Evolutionary conservation across 345 rosid species (phyloP).

Genomic region (Pseudoturritis turrita): DNA sequence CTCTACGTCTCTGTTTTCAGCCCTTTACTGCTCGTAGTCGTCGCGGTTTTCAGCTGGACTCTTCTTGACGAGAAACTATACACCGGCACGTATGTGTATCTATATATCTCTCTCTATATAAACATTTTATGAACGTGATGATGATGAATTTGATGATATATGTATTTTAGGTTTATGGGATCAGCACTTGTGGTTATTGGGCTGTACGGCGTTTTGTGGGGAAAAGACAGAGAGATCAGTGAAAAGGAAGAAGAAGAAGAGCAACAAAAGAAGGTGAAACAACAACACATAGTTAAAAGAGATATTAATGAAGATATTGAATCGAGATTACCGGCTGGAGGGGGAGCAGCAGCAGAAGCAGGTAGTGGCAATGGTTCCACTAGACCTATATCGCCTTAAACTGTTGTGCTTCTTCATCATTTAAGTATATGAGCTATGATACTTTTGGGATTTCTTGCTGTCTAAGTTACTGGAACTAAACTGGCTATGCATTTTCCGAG

Average conservation of each 20-base stretch:
- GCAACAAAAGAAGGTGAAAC: conserved; percentile 6
- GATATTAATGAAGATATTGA: conserved; percentile 26
- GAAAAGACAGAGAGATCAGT: conserved; percentile 61
- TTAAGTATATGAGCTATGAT: conserved; percentile 10
- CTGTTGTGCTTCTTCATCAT: not conserved
- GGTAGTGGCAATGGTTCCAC: conserved; percentile 15
- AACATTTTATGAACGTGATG: not conserved
- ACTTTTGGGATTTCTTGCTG: conserved; percentile 6
- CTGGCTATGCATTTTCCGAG: conserved; percentile 8
- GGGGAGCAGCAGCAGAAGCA: not conserved
- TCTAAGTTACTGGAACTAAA: conserved; percentile 1
- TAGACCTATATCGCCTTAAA: conserved; percentile 12
- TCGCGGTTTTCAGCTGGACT: conserved; percentile 78
- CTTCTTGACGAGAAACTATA: conserved; percentile 72
- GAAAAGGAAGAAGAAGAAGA: conserved; percentile 7
- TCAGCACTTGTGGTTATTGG: conserved; percentile 69
- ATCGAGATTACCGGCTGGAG: conserved; percentile 13
- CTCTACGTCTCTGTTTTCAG: conserved; percentile 87
- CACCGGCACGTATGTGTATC: conserved; percentile 68
- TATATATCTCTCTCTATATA: not conserved
- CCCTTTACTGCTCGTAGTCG: conserved; percentile 67
- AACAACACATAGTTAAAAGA: not conserved
- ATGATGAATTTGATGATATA: not conserved
- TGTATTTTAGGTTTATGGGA: conserved; percentile 50
- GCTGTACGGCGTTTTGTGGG: conserved; percentile 82